Evolutionary conservation across 805 yeast species (phyloP).

Genomic region (Ogataea trehaloabstinens): DNA sequence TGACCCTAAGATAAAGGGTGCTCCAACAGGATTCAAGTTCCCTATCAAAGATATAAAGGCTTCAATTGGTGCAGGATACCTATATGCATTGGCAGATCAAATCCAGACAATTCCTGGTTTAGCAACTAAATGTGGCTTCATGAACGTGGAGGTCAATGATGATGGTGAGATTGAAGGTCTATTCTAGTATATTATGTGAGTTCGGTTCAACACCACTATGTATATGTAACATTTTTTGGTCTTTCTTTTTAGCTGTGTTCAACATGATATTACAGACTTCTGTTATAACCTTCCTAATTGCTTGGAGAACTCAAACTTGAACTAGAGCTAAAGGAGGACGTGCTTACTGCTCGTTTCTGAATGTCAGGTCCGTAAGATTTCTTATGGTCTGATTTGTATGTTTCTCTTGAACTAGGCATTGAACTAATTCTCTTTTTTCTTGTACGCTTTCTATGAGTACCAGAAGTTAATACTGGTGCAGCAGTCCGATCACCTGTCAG

Average conservation of each 20-base stretch:
- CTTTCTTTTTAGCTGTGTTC: slow-evolving; percentile 1
- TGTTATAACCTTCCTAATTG: too few species aligned
- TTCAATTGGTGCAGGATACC: slow-evolving; percentile 94
- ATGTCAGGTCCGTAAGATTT: too few species aligned
- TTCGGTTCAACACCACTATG: slow-evolving; percentile 15
- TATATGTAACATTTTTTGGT: slow-evolving; percentile 2
- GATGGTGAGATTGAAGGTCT: slow-evolving; percentile 91
- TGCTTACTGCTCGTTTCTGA: too few species aligned
- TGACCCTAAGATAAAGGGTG: slow-evolving; percentile 91
- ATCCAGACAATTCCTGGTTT: slow-evolving; percentile 97
- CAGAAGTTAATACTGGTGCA: too few species aligned
- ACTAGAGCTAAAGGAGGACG: too few species aligned
- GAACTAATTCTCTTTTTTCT: too few species aligned
- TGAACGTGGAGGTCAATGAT: slow-evolving; percentile 92
- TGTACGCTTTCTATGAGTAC: too few species aligned
- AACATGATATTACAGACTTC: too few species aligned
- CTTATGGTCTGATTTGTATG: too few species aligned
- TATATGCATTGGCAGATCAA: slow-evolving; percentile 95
- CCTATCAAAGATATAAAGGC: slow-evolving; percentile 95
- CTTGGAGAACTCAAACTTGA: too few species aligned
- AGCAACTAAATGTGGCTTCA: slow-evolving; percentile 93
- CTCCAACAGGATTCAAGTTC: slow-evolving; percentile 88
- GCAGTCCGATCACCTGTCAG: too few species aligned
- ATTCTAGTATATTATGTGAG: slow-evolving; percentile 46
- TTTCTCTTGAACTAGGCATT: too few species aligned